Evolutionary conservation across 208 protist species (phyloP).

Genomic region (Angomonas ambiguus): DNA sequence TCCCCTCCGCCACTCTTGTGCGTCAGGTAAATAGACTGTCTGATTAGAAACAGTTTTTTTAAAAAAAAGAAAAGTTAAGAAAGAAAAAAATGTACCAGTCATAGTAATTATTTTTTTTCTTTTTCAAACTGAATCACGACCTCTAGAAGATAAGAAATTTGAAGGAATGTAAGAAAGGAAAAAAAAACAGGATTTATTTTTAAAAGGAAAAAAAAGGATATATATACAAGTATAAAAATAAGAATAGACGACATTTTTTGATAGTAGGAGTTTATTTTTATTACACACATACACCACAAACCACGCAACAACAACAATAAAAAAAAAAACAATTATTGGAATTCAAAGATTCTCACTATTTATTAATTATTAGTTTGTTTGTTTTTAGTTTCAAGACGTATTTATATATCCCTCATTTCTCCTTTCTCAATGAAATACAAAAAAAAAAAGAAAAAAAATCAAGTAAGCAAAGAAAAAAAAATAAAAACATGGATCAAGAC

Average conservation of each 20-base stretch:
- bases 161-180: neutral
- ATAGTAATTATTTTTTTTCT: neutral
- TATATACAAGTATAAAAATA: neutral
- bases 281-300: neutral
- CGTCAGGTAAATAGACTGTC: too few species aligned
- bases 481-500: too few species aligned
- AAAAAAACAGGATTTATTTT: conserved; percentile 9
- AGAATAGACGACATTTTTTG: neutral
- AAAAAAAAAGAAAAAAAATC: neutral
- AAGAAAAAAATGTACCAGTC: neutral
- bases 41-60: too few species aligned
- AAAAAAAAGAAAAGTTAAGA: neutral
- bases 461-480: too few species aligned
- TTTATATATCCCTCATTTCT: too few species aligned
- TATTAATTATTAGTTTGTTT: conserved; percentile 7
- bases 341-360: too few species aligned
- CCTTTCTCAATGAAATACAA: neutral
- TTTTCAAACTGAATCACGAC: neutral
- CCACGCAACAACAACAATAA: neutral
- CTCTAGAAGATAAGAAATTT: too few species aligned
- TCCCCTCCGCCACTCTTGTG: neutral
- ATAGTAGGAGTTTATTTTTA: neutral
- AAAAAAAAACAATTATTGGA: conserved; percentile 6
- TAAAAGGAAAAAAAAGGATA: neutral
- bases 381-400: conserved; percentile 18